Evolutionary conservation across 2,329 filamentous ascomycete species (phyloP).

Genomic region (Colletotrichum eleusines): DNA sequence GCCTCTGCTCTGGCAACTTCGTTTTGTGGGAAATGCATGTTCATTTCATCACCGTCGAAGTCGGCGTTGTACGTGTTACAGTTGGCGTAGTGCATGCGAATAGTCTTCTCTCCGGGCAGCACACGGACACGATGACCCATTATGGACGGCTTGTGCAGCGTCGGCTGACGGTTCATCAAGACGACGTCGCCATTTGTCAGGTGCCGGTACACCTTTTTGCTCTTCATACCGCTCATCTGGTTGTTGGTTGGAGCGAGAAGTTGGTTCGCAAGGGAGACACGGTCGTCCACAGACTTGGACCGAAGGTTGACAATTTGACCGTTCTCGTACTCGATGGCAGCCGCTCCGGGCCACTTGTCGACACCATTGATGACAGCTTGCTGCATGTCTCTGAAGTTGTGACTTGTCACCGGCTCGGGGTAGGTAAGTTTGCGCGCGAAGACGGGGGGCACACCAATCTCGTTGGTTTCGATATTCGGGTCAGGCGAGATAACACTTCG

Average conservation of each 20-base stretch:
- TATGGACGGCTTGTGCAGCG: slow-evolving; percentile 97
- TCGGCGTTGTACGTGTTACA: slow-evolving; percentile 99
- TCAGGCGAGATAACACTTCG: slow-evolving; percentile 98
- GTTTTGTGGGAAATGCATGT: slow-evolving; percentile 99
- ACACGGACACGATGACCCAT: slow-evolving; percentile 97
- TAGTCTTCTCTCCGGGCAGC: slow-evolving; percentile 92
- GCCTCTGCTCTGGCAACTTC: slow-evolving; percentile 95
- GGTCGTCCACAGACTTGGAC: slow-evolving; percentile 88
- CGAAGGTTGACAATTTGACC: slow-evolving; percentile 90
- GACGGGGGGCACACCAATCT: slow-evolving; percentile 98
- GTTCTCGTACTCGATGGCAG: slow-evolving; percentile 95
- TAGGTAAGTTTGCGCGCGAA: slow-evolving; percentile 97
- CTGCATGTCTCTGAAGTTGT: slow-evolving; percentile 96
- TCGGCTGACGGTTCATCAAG: slow-evolving; percentile 98
- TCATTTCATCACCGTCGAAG: slow-evolving; percentile 99
- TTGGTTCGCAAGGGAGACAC: slow-evolving; percentile 90
- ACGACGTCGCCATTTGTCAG: slow-evolving; percentile 97
- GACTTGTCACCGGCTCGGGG: slow-evolving; percentile 95
- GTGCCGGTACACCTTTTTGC: slow-evolving; percentile 97
- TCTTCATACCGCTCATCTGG: slow-evolving; percentile 79
- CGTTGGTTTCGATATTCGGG: slow-evolving; percentile 98
- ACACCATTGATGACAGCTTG: slow-evolving; percentile 96
- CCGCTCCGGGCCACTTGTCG: slow-evolving; percentile 93
- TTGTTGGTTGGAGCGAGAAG: slow-evolving; percentile 86
- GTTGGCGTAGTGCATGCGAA: slow-evolving; percentile 99